Base-by-base conservation (phyloP, 352 stramenopile species). In the Pythium pectinolyticum region DNA sequence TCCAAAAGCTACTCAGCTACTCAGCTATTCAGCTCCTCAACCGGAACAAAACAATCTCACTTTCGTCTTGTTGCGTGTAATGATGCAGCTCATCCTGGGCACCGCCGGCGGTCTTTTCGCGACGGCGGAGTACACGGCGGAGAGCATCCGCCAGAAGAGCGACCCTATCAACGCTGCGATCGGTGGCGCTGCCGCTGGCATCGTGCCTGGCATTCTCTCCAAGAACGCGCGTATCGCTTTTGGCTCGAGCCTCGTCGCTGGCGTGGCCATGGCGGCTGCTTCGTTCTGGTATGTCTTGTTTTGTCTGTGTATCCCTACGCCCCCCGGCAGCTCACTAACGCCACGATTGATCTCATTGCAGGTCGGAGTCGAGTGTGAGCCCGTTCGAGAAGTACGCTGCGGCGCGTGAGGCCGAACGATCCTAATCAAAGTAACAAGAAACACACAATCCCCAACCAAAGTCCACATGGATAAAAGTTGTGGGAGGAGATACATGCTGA, bases 361-460 rank as follows among this genome's bases (percentile, higher is more conserved):
- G 80, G 80, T 52, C 74, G 67, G 74, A 67, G 22, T 61, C 45
- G 12, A 77, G 86, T 67, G 40, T 70, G 20, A 70, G 74, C 53
- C 37, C 81, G 34, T 81, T 92, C 57, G 84, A 92, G 19, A 92
- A 90, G 67, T 92, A 89, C 66, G 81, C 74, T 17, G 64, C 68
- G 57, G 69, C 78, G 31, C 74, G 69, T 48, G 61, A 77, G 35
- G 69, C 74, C 20, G 80, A 80, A 46, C 77, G 70, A 60, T 75
- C 81, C 37, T 90, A 80, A 87, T 61, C 48, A 51, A 46, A 22
- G 39, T 39, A 47, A 24, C 27, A 27, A 61, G 31, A 7, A 45
- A 31, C 14, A 30, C 31, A 39, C 15, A 22, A 24, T n/a, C 9
- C 39, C 34, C 10, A 3, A 22, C 11, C 35, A 49, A n/a, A n/a